Evolutionary conservation across 257 asterid genomes (phyloP), one percentile per base, ranked within the genome.

Genomic region (Solanum tarapatanum): DNA sequence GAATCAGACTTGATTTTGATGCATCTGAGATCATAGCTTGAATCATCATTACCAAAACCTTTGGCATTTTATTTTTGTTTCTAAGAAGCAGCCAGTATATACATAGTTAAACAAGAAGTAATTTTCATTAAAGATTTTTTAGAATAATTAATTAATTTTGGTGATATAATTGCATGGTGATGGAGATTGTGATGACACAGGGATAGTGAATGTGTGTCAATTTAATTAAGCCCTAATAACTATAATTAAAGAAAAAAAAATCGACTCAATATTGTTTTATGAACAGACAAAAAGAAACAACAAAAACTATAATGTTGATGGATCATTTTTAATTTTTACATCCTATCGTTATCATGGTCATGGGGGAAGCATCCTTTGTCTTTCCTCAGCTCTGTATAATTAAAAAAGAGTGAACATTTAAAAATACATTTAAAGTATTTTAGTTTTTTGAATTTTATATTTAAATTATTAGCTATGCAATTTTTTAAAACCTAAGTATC

Each of bases 1-100:
- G 17, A n/a, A 80, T n/a, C 82, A 73, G 85, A 74, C 88, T 74
- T 93, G 98, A 94, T 94, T 93, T 90, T 89, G 95, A 94, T 94
- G 94, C 94, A 88, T 94, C 95, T 94, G 95, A 93, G 92, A 87
- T 94, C 93, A 94, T 87, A 76, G 37, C 83, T 90, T 83, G 13
- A 45, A 79, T 87, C 79, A 90, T 79, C 66, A 79, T 8, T 80
- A 80, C 84, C 84, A 80, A 35, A 80, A 45, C 66, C n/a, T 80
- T 80, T 80, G 84, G 84, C 84, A 80, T 45, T 80, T 80, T 62
- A 80, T 80, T 45, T 43, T 79, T 79, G 84, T 79, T 8, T 80
- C 17, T 9, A 7, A 80, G n/a, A 80, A 80, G 64, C 84, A 43
- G 66, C 36, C 84, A 43, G 24, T 24, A 51, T 51, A 51, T 51